These are phyloP conservation scores for Metschnikowia lunata DNA, from an alignment of 805 yeast genomes.

Conservation along the genomic window DNA sequence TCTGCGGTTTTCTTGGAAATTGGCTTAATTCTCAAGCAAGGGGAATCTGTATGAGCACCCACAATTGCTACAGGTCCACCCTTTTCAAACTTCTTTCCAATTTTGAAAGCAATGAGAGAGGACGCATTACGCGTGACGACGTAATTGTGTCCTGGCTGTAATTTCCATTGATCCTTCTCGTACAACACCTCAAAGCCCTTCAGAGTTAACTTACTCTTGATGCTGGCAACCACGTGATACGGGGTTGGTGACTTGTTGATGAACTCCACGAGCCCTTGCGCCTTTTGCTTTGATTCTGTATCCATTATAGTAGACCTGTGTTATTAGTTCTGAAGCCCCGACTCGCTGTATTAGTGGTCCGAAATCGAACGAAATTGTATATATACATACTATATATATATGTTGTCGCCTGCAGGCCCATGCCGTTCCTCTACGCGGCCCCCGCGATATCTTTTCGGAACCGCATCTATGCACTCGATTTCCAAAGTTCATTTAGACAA, in stretches of 20 bases:
- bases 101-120: constrained; percentile 80
- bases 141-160: constrained; percentile 59
- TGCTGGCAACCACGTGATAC: constrained; percentile 79
- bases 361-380: too few species aligned
- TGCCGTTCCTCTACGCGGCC: too few species aligned
- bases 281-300: constrained; percentile 19
- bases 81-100: constrained; percentile 66
- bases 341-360: too few species aligned
- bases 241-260: constrained; percentile 90
- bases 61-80: constrained; percentile 85
- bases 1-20: constrained; percentile 63
- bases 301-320: constrained; percentile 9
- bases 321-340: not conserved
- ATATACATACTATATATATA: too few species aligned
- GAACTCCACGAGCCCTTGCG: constrained; percentile 66
- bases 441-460: too few species aligned
- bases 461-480: too few species aligned
- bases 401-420: too few species aligned
- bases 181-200: constrained; percentile 72
- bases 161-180: constrained; percentile 68
- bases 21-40: constrained; percentile 85
- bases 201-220: constrained; percentile 47
- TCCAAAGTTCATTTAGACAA: too few species aligned
- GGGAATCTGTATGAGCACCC: constrained; percentile 97
- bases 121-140: constrained; percentile 88